Percentiles rank a stretch among this genome's conserved stretches.
These are phyloP conservation scores for Daldinia eschscholtzii DNA, from an alignment of 2,329 filamentous ascomycete genomes.

Conservation along the genomic window DNA sequence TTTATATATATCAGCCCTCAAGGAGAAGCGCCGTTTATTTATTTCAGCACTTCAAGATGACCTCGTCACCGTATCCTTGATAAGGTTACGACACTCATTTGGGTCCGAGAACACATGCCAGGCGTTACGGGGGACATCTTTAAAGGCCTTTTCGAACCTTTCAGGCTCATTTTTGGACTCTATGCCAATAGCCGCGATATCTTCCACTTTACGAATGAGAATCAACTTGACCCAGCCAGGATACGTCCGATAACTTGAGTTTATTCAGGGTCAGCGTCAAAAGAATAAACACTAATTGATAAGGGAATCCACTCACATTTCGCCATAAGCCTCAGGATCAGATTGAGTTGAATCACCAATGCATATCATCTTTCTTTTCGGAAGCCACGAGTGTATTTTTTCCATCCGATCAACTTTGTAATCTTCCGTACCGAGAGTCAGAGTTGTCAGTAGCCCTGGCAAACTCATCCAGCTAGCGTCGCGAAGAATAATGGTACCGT, in stretches of 20 bases:
- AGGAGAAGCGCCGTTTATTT: conserved; percentile 8
- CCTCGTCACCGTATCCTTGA: conserved; percentile 52
- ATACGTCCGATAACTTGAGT: conserved; percentile 68
- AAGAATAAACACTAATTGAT: neutral
- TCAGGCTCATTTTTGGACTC: conserved; percentile 78
- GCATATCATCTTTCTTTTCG: conserved; percentile 81
- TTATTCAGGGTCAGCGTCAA: conserved; percentile 20
- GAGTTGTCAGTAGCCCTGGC: conserved; percentile 79
- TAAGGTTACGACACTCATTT: conserved; percentile 67
- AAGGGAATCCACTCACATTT: conserved; percentile 68
- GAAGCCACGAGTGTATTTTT: conserved; percentile 84
- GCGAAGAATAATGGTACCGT: conserved; percentile 84
- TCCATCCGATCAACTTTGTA: conserved; percentile 88
- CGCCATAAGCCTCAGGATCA: conserved; percentile 90
- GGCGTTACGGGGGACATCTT: conserved; percentile 73
- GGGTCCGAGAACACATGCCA: conserved; percentile 90
- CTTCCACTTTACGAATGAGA: conserved; percentile 85
- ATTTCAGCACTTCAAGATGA: conserved; percentile 4
- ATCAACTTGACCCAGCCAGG: conserved; percentile 86
- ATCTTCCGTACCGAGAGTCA: conserved; percentile 83
- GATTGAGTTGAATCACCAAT: conserved; percentile 93
- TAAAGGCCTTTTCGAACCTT: conserved; percentile 87
- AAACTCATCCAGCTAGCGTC: conserved; percentile 90
- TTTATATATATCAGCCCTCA: neutral
- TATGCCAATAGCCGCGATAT: conserved; percentile 77